phyloP scores from a whole-genome alignment of 2,329 filamentous ascomycete species.

The Botrytis paeoniae region DNA sequence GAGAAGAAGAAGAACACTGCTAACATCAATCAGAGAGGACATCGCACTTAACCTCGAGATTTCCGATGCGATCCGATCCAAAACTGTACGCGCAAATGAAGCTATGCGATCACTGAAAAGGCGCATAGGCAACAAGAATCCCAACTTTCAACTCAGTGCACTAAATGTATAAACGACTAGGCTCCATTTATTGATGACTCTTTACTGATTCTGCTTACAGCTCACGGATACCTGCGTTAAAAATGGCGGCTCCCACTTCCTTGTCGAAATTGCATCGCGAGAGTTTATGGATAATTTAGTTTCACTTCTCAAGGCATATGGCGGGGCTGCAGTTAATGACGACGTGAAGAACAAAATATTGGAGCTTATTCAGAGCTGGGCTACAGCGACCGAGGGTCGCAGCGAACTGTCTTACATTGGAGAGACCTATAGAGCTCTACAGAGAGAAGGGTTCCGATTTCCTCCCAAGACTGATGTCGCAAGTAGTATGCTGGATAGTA shows the following conservation, averaged over 20 bases:
- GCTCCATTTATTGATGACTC: not conserved
- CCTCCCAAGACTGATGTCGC: conserved; percentile 82
- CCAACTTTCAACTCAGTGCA: conserved; percentile 93
- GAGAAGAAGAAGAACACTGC: conserved; percentile 11
- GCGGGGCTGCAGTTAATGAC: conserved; percentile 69
- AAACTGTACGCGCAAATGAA: conserved; percentile 95
- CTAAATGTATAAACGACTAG: conserved; percentile 61
- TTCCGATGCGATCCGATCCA: conserved; percentile 94
- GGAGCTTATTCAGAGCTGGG: conserved; percentile 92
- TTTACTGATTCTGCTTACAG: conserved; percentile 45
- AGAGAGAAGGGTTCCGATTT: conserved; percentile 83
- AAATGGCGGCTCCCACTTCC: conserved; percentile 94
- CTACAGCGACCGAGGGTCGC: conserved; percentile 80
- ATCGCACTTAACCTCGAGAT: conserved; percentile 98
- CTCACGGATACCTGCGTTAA: conserved; percentile 98
- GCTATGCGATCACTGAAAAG: conserved; percentile 95
- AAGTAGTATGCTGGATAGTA: conserved; percentile 98
- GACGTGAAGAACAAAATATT: conserved; percentile 89
- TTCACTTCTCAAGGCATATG: conserved; percentile 80
- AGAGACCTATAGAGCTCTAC: conserved; percentile 79
- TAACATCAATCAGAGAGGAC: conserved; percentile 66
- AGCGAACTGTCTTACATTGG: conserved; percentile 81
- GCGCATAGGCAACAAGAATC: conserved; percentile 95
- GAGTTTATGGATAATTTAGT: conserved; percentile 98
- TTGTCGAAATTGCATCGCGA: conserved; percentile 89